Evolutionary conservation across 495 filamentous ascomycete species (phyloP).

Genomic region (Penicillium dipodomyicola): DNA sequence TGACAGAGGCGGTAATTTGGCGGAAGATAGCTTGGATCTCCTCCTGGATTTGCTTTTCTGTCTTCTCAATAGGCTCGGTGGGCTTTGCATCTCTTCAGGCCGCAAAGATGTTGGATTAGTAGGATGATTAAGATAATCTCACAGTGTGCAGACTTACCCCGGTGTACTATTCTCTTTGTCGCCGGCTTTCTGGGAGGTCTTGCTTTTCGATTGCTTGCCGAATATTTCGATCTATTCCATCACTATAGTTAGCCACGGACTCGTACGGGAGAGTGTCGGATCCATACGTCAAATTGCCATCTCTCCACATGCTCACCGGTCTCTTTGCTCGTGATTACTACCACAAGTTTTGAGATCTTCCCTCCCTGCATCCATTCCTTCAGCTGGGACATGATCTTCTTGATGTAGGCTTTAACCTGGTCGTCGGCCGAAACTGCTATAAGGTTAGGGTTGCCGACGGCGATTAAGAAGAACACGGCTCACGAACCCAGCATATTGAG

Average conservation of each 20-base stretch:
- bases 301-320: conserved; percentile 93
- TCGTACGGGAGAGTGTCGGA: neutral
- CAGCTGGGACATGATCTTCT: conserved; percentile 95
- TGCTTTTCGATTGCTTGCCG: conserved; percentile 53
- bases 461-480: neutral
- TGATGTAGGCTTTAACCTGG: conserved; percentile 98
- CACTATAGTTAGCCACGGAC: conserved; percentile 10
- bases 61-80: conserved; percentile 61
- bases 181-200: conserved; percentile 44
- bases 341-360: conserved; percentile 94
- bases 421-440: conserved; percentile 80
- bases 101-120: conserved; percentile 10
- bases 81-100: conserved; percentile 31
- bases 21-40: conserved; percentile 96
- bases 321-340: conserved; percentile 94
- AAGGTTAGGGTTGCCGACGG: conserved; percentile 14
- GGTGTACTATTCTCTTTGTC: conserved; percentile 63
- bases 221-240: conserved; percentile 64
- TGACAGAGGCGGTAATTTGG: conserved; percentile 96
- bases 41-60: conserved; percentile 87
- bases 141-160: conserved; percentile 40
- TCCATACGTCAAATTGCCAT: conserved; percentile 92
- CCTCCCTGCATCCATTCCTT: conserved; percentile 94
- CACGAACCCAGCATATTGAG: conserved; percentile 87
- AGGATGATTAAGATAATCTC: neutral